A percentile compares a stretch with the other conserved stretches of the same genome.
Conservation (phyloP, 495 filamentous ascomycete genomes). For the Neurospora sp. region DNA sequence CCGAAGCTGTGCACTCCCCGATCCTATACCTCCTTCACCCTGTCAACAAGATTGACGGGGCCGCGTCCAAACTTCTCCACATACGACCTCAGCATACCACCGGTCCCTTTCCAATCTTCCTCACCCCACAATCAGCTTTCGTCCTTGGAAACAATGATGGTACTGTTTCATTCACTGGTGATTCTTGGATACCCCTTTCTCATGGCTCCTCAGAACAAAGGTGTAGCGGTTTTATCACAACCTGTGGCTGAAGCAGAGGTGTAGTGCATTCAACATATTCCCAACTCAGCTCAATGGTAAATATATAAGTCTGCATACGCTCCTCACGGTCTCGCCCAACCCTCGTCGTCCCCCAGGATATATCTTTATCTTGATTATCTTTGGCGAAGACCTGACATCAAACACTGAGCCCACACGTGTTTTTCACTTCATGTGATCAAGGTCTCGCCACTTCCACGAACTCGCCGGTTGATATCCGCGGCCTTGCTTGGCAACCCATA, state of each 20-base stretch:
- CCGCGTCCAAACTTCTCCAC: slow-evolving; percentile 19
- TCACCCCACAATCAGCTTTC: slow-evolving; percentile 19
- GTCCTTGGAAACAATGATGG: background rate
- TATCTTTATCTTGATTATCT: slow-evolving; percentile 12
- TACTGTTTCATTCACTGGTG: background rate
- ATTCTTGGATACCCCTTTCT: background rate
- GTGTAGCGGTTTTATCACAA: background rate
- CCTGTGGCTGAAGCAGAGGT: background rate
- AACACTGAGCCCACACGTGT: background rate
- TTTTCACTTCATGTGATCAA: slow-evolving; percentile 1
- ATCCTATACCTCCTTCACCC: slow-evolving; percentile 7
- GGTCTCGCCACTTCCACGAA: slow-evolving; percentile 6
- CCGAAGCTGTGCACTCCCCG: slow-evolving; percentile 9
- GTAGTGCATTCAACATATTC: slow-evolving; percentile 1
- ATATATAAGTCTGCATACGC: slow-evolving; percentile 27
- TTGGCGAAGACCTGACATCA: background rate
- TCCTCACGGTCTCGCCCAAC: slow-evolving; percentile 22
- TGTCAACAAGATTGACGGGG: slow-evolving; percentile 3
- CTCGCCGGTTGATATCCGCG: background rate
- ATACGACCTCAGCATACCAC: slow-evolving; percentile 16
- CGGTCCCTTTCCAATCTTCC: slow-evolving; percentile 16
- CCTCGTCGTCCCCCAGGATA: slow-evolving; percentile 16
- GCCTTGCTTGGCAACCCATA: background rate
- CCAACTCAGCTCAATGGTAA: slow-evolving; percentile 25
- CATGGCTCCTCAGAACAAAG: background rate